Conservation (phyloP, 257 asterid genomes). For the Perilla frutescens region DNA sequence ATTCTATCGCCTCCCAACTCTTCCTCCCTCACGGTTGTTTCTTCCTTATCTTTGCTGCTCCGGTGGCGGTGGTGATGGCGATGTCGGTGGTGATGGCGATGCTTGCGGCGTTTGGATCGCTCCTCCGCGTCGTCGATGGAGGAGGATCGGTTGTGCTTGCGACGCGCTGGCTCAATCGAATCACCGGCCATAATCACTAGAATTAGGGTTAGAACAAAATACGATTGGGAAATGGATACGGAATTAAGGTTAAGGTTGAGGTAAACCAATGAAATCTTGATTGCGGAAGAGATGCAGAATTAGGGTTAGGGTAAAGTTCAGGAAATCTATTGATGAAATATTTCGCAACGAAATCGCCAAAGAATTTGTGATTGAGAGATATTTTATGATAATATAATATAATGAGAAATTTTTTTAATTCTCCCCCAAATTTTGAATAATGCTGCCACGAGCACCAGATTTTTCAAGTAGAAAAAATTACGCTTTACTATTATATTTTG, state of each 20-base stretch:
- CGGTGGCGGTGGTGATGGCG: slow-evolving; percentile 69
- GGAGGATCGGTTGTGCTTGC: slow-evolving; percentile 76
- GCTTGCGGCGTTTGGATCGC: slow-evolving; percentile 85
- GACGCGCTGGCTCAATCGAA: slow-evolving; percentile 61
- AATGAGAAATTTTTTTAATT: background rate
- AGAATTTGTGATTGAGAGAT: slow-evolving; percentile 25
- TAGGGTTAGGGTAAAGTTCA: slow-evolving; percentile 52
- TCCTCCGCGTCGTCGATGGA: slow-evolving; percentile 66
- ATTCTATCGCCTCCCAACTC: slow-evolving; percentile 38
- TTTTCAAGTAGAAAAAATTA: background rate
- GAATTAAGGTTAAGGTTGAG: slow-evolving; percentile 38
- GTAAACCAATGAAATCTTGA: background rate
- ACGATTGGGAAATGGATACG: slow-evolving; percentile 3
- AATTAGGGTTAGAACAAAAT: slow-evolving; percentile 25
- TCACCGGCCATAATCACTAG: slow-evolving; percentile 63
- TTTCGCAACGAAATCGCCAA: slow-evolving; percentile 21
- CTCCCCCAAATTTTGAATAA: background rate
- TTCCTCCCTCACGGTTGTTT: slow-evolving; percentile 32
- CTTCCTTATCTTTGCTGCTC: slow-evolving; percentile 57
- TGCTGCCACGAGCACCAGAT: background rate
- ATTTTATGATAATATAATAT: slow-evolving; percentile 18
- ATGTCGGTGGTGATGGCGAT: slow-evolving; percentile 73
- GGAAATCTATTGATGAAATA: slow-evolving; percentile 27
- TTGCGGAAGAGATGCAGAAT: slow-evolving; percentile 3
- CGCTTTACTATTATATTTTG: no score